A percentile compares a stretch with the other conserved stretches of the same genome.
Conservation (phyloP, 176 grass and related monocot genomes). For the Carex kokanica region DNA sequence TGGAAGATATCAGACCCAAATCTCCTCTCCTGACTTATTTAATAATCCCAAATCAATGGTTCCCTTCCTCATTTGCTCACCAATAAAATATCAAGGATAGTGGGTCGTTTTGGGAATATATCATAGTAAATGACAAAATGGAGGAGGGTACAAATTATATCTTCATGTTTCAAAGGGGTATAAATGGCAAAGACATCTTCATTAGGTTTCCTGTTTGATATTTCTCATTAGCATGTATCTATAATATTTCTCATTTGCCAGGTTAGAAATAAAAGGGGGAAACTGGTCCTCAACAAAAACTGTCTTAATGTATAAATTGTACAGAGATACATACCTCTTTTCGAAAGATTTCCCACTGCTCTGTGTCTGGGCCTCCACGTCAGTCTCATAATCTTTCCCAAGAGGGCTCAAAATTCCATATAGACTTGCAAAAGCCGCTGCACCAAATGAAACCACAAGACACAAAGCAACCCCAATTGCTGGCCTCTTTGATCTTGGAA, state of each 20-base stretch:
- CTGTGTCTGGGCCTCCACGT: constrained; percentile 37
- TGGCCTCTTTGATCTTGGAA: constrained; percentile 33
- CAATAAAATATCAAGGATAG: background rate
- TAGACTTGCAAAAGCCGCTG: constrained; percentile 49
- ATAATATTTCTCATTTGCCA: background rate
- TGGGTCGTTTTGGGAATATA: background rate
- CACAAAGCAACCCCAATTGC: constrained; percentile 55
- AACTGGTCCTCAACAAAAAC: background rate
- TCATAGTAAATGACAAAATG: background rate
- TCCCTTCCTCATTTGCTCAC: background rate
- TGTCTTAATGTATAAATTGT: background rate
- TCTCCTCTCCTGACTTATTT: background rate
- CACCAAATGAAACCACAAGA: constrained; percentile 43
- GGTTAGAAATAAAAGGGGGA: background rate
- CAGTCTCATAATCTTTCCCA: constrained; percentile 57
- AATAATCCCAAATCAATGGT: background rate
- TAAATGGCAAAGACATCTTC: background rate
- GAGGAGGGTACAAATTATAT: background rate
- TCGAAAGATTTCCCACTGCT: constrained; percentile 35
- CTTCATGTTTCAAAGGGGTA: constrained; percentile 6
- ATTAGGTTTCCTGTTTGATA: background rate
- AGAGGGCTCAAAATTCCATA: constrained; percentile 75
- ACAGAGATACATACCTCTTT: constrained; percentile 21
- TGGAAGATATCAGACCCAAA: background rate
- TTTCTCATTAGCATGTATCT: background rate